Conservation (phyloP, 2,329 filamentous ascomycete species). For the Trichoderma sp. region DNA sequence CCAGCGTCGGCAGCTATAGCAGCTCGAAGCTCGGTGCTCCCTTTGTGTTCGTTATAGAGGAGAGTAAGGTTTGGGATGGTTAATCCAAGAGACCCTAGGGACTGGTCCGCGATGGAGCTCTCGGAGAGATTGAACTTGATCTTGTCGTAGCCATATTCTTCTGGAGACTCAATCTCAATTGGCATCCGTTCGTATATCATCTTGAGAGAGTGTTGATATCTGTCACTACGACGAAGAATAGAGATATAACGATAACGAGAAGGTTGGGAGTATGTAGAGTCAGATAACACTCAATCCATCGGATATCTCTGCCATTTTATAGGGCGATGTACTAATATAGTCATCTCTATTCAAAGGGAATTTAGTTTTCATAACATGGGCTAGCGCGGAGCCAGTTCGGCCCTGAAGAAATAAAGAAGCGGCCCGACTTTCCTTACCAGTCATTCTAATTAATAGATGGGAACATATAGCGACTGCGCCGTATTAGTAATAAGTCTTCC, state of each 20-base stretch:
- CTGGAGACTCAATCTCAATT: constrained; percentile 27
- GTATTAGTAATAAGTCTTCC: too few species aligned
- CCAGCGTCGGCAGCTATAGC: constrained; percentile 16
- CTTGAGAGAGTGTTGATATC: neutral
- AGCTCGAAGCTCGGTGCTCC: constrained; percentile 22
- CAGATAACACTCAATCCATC: neutral
- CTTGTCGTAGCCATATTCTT: constrained; percentile 24
- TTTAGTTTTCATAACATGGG: neutral
- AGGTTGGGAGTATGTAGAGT: neutral
- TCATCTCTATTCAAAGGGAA: neutral
- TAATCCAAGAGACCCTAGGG: constrained; percentile 21
- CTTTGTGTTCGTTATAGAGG: constrained; percentile 25
- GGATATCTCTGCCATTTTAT: neutral
- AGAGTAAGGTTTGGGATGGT: constrained; percentile 23
- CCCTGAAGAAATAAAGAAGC: neutral
- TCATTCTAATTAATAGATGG: neutral
- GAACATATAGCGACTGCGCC: neutral
- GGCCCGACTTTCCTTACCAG: neutral
- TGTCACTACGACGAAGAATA: neutral
- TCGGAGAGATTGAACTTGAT: constrained; percentile 28
- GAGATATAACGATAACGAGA: neutral
- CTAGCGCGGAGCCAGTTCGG: neutral
- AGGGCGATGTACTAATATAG: neutral
- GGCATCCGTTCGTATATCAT: constrained; percentile 29
- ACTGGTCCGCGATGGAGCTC: constrained; percentile 26